These are phyloP conservation scores for Apiospora marii DNA, from an alignment of 2,329 filamentous ascomycete species.

Conservation along the genomic window DNA sequence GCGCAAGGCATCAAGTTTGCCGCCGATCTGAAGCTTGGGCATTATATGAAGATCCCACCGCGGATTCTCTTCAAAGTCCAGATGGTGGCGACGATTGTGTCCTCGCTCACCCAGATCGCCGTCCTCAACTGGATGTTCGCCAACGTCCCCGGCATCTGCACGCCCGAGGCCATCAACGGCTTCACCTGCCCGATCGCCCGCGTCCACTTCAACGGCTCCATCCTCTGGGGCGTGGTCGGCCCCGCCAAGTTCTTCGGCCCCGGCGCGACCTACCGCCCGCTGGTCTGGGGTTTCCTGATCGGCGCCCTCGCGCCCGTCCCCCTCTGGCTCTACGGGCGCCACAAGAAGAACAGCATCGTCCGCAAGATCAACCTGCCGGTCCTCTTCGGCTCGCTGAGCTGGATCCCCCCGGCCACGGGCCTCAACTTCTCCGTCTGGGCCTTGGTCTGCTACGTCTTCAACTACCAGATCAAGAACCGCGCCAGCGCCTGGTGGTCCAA, in stretches of 20 bases:
- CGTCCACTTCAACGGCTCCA: conserved; percentile 89
- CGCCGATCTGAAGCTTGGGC: conserved; percentile 84
- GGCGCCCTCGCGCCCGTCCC: conserved; percentile 78
- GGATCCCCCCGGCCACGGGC: conserved; percentile 87
- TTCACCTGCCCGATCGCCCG: conserved; percentile 88
- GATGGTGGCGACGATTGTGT: conserved; percentile 77
- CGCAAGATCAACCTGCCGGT: conserved; percentile 84
- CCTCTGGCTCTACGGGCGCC: conserved; percentile 74
- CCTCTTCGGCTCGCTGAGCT: conserved; percentile 81
- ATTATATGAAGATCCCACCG: conserved; percentile 88
- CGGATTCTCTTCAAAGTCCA: conserved; percentile 82
- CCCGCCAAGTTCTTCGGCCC: conserved; percentile 83
- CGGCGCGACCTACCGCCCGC: conserved; percentile 74
- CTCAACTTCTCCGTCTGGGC: conserved; percentile 92
- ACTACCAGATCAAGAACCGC: conserved; percentile 74
- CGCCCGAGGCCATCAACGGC: conserved; percentile 79
- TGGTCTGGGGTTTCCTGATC: conserved; percentile 84
- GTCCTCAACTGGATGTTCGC: conserved; percentile 92
- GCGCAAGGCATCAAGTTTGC: conserved; percentile 91
- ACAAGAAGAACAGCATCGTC: conserved; percentile 67
- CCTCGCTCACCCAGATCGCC: conserved; percentile 80
- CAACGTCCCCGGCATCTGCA: conserved; percentile 80
- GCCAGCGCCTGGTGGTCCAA: conserved; percentile 85
- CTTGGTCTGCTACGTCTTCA: conserved; percentile 85
- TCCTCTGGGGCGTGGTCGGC: conserved; percentile 89